phyloP scores from a whole-genome alignment of 257 asterid genomes.

The Mitragyna speciosa region DNA sequence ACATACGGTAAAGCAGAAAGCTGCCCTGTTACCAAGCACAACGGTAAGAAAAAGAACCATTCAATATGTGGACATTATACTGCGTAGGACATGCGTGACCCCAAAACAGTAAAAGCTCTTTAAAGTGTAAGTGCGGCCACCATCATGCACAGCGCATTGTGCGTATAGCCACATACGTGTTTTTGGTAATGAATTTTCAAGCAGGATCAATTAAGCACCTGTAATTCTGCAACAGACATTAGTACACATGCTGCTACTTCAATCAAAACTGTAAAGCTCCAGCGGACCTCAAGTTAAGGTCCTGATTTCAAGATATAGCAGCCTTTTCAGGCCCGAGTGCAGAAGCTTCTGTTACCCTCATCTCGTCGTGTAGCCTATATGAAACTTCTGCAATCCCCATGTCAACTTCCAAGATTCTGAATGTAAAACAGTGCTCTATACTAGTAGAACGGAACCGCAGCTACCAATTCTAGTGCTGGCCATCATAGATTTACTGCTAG shows the following conservation, averaged over 20 bases:
- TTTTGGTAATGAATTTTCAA: constrained; percentile 3
- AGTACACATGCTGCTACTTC: background rate
- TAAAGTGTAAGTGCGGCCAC: constrained; percentile 5
- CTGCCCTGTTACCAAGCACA: constrained; percentile 14
- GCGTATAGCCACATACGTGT: background rate
- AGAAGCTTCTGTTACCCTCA: background rate
- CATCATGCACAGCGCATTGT: background rate
- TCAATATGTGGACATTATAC: background rate
- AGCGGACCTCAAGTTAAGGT: background rate
- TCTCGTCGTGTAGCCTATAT: background rate
- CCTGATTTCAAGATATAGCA: background rate
- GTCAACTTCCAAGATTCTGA: background rate
- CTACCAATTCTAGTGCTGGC: background rate
- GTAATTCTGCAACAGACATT: background rate
- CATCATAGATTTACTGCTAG: background rate
- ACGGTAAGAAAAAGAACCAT: constrained; percentile 18
- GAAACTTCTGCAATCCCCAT: background rate
- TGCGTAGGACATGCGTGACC: constrained; percentile 17
- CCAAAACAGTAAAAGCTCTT: constrained; percentile 10
- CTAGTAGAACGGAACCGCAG: background rate
- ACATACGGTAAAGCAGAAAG: constrained; percentile 6
- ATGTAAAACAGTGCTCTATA: background rate
- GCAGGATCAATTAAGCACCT: background rate
- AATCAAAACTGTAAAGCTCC: background rate
- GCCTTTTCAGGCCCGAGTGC: background rate